A percentile compares a stretch with the other conserved stretches of the same genome.
These are phyloP conservation scores for Penicillium hordei DNA, from an alignment of 2,329 filamentous ascomycete genomes.

Conservation along the genomic window DNA sequence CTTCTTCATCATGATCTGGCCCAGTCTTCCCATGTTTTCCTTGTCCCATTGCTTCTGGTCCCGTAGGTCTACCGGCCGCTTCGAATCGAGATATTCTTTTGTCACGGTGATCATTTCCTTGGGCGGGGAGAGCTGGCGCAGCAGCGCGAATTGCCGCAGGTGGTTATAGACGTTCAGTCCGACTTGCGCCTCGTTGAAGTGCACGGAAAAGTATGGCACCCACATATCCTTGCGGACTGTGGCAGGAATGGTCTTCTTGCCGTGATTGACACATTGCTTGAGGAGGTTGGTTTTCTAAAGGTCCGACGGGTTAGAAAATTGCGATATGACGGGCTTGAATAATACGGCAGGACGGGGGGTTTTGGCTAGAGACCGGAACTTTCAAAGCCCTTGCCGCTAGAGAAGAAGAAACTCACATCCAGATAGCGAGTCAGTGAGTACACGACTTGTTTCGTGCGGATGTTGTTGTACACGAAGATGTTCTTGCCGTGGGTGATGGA, in stretches of 20 bases:
- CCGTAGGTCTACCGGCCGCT: conserved; percentile 39
- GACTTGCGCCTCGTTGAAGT: conserved; percentile 51
- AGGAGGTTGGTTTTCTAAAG: conserved; percentile 52
- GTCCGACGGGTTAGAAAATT: conserved; percentile 9
- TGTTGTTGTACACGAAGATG: conserved; percentile 63
- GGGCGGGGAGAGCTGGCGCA: conserved; percentile 57
- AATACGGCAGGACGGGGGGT: neutral
- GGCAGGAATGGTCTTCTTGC: conserved; percentile 62
- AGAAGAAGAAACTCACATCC: conserved; percentile 45
- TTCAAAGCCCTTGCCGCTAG: neutral
- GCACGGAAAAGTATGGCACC: conserved; percentile 59
- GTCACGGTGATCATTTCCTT: conserved; percentile 46
- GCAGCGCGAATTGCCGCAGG: conserved; percentile 60
- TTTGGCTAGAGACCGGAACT: neutral
- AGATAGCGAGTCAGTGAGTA: conserved; percentile 60
- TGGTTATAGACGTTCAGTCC: conserved; percentile 58
- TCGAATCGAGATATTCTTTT: conserved; percentile 44
- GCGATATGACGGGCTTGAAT: neutral
- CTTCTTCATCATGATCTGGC: conserved; percentile 49
- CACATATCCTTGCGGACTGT: conserved; percentile 62
- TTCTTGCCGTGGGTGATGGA: conserved; percentile 55
- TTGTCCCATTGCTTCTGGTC: conserved; percentile 45
- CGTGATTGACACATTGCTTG: conserved; percentile 61
- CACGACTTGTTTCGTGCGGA: conserved; percentile 63
- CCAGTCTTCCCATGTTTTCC: conserved; percentile 43